Conservation (phyloP, 805 yeast species). For the Saccharomyces cerevisiae region DNA sequence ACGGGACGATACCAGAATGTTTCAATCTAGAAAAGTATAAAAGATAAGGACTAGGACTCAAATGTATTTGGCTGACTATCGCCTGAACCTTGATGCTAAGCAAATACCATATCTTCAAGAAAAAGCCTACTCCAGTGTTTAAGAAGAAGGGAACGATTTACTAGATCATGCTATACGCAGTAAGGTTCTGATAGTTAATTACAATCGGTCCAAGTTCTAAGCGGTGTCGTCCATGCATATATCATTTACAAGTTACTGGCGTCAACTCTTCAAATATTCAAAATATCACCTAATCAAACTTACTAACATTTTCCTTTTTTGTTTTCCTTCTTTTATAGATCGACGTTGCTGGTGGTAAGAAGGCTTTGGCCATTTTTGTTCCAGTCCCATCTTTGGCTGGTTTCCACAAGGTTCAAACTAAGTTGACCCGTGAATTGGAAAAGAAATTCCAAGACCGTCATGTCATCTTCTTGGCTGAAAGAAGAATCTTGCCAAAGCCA, state of each 20-base stretch:
- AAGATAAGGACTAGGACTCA: background rate
- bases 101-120: no score
- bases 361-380: slow-evolving; percentile 95
- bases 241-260: background rate
- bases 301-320: slow-evolving; percentile 12
- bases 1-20: background rate
- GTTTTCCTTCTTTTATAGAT: slow-evolving; percentile 40
- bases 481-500: slow-evolving; percentile 99
- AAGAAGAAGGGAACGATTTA: background rate
- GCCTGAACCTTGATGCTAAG: no score
- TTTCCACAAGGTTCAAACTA: slow-evolving; percentile 95
- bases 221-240: background rate
- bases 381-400: slow-evolving; percentile 90
- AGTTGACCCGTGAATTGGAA: slow-evolving; percentile 98
- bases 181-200: background rate
- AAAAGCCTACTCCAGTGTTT: background rate
- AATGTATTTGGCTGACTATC: background rate
- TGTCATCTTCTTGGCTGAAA: slow-evolving; percentile 98
- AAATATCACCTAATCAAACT: background rate
- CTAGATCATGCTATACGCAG: background rate
- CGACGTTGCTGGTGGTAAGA: slow-evolving; percentile 96
- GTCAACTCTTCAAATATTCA: background rate
- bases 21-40: background rate
- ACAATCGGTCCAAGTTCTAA: no score
- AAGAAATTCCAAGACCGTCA: slow-evolving; percentile 99